Base-by-base conservation (phyloP, 2,329 filamentous ascomycete species). In the Diaporthe longicolla region DNA sequence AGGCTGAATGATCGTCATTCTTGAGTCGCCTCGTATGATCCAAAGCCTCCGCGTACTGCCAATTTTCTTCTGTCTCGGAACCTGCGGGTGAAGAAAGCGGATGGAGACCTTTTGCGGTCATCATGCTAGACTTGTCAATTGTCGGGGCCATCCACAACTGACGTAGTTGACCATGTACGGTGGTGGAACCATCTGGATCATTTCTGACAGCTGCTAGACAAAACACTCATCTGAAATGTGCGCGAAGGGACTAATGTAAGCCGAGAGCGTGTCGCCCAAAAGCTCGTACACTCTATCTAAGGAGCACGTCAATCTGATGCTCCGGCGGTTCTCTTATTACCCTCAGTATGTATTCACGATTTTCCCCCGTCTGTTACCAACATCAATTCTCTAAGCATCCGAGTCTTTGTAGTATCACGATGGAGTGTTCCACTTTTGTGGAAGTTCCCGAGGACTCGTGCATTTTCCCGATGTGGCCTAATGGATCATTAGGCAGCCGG, bases 231-330 rank as follows among this genome's bases (percentile, higher is more conserved):
- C n/a, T n/a, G n/a, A 15, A 26, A 4, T 10, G 3, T 24, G 21
- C 11, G 4, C 13, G 48, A 13, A 50, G 5, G 9, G 1, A 13
- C 13, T 13, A 13, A 9, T 5, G 10, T 24, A n/a, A 11, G 19
- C 11, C 19, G 21, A 50, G 9, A 24, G n/a, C n/a, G 11, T 10
- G 4, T 13, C 3, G 10, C 11, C 4, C n/a, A 13, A 52, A 26
- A 3, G n/a, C 8, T 0, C 24, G 10, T 10, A 24, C 3, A 6
- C 3, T 4, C n/a, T 26, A 9, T 50, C 11, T 6, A 5, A 5
- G 4, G 9, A 50, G n/a, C 11, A 3, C 48, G 3, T 24, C n/a
- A 52, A 24, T 24, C 0, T 26, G 7, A 26, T 13, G n/a, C 10
- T 6, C 17, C n/a, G n/a, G n/a, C 48, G n/a, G 1, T 24, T 52